These are phyloP conservation scores for Wickerhamomyces queroliae DNA, from an alignment of 805 yeast species.

Conservation along the genomic window DNA sequence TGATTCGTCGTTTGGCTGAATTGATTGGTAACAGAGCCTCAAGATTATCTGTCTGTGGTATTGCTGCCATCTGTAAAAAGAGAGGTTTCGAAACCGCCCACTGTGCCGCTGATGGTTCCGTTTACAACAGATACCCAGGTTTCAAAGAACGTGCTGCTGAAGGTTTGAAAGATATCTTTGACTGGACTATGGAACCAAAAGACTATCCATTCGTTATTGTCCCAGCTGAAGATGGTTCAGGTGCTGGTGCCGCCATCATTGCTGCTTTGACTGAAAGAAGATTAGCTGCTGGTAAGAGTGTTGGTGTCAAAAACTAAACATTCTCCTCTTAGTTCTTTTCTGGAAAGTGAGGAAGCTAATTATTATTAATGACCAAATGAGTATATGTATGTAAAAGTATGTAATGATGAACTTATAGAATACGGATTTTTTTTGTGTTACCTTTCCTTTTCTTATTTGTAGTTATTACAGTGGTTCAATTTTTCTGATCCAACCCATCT, in stretches of 20 bases:
- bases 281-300: constrained; percentile 61
- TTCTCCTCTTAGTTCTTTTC: not conserved
- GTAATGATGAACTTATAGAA: not conserved
- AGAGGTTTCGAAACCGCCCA: constrained; percentile 72
- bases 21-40: constrained; percentile 90
- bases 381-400: not conserved
- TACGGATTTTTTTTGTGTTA: no score
- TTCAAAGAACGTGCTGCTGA: constrained; percentile 85
- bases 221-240: constrained; percentile 97
- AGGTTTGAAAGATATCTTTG: constrained; percentile 85
- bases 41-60: constrained; percentile 88
- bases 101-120: constrained; percentile 97
- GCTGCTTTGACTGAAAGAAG: constrained; percentile 91
- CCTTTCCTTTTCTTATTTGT: not conserved
- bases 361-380: not conserved
- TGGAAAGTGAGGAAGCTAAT: not conserved
- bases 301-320: constrained; percentile 37
- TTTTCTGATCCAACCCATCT: no score
- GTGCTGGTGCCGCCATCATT: constrained; percentile 97
- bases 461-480: not conserved
- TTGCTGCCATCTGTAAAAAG: constrained; percentile 89
- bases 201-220: constrained; percentile 77
- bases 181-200: constrained; percentile 50
- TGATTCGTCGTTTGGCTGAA: constrained; percentile 79
- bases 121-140: constrained; percentile 87